Evolutionary conservation across 2,329 filamentous ascomycete genomes (phyloP), one percentile per base, ranked within the genome.

Genomic region (Claviceps lovelessii): DNA sequence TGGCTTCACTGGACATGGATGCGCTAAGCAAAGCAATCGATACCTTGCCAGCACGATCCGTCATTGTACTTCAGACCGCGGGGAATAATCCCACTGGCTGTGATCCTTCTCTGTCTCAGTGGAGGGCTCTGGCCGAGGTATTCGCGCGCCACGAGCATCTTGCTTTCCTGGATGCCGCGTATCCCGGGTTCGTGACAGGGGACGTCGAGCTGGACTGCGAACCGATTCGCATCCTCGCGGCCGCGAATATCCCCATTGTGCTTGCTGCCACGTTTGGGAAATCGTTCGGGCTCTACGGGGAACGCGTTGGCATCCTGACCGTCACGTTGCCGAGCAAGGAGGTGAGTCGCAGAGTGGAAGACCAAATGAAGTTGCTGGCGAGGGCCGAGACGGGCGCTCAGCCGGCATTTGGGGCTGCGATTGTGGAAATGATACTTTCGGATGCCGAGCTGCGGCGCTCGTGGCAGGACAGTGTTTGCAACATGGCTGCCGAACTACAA

Each of bases 291-390:
- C 44, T 46, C 44, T 46, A 46, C 10, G 44, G 44, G 9, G 44
- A 46, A 23, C 19, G 44, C 19, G 44, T 46, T 11, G 44, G 44
- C 10, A 23, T 46, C 44, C 44, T 46, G 44, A 13, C 7, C 23
- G 5, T 46, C 6, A 46, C 44, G 5, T 46, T 46, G 23, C 44
- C 44, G 2, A 23, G 44, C 19, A 46, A 11, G 6, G 44, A 28
- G 8, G 37, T 15, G 49, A 23, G 35, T n/a, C 10, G 19, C 31
- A n/a, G 33, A 31, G 31, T 19, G 23, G 52, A 46, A 5, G 52
- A 39, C 35, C 51, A 47, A 5, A 53, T 45, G 51, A 53, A 53
- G n/a, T 19, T 71, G 19, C 49, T 41, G 19, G 49, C 49, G 31
- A 33, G 49, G n/a, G 49, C 49, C 35, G 49, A 51, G 15, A 51